Percentiles rank a stretch among this genome's conserved stretches.
Conservation (phyloP, 805 yeast species). For the Metschnikowia aberdeeniae region DNA sequence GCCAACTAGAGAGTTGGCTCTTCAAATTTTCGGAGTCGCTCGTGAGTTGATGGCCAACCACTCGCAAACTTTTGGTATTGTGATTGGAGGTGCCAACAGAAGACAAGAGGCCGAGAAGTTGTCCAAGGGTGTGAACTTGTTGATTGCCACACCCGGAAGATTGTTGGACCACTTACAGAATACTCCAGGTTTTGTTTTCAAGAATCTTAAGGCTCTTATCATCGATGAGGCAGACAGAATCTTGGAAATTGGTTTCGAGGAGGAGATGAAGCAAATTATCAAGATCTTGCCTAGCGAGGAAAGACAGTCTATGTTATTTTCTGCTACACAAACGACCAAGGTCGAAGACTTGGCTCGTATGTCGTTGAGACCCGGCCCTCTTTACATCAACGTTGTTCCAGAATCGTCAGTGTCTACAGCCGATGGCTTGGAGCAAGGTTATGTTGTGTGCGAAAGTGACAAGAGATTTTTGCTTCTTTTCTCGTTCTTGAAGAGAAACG, state of each 20-base stretch:
- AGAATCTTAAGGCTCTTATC: conserved; percentile 87
- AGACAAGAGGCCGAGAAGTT: conserved; percentile 96
- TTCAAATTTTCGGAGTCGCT: conserved; percentile 97
- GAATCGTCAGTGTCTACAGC: conserved; percentile 85
- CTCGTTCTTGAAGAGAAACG: conserved; percentile 89
- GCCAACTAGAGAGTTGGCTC: conserved; percentile 96
- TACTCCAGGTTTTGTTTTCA: conserved; percentile 89
- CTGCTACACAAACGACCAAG: conserved; percentile 99
- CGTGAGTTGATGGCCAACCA: conserved; percentile 87
- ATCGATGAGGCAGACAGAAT: conserved; percentile 99
- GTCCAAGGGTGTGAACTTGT: conserved; percentile 85
- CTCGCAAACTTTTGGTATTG: conserved; percentile 92
- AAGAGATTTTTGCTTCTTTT: conserved; percentile 85
- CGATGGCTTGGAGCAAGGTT: conserved; percentile 97
- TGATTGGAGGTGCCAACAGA: conserved; percentile 97
- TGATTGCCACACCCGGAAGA: conserved; percentile 98
- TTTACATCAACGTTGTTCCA: conserved; percentile 88
- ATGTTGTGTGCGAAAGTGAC: conserved; percentile 95
- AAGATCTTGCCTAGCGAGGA: conserved; percentile 88
- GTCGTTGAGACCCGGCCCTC: conserved; percentile 89
- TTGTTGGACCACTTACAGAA: conserved; percentile 94
- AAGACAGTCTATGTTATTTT: conserved; percentile 94
- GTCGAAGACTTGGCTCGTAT: conserved; percentile 98
- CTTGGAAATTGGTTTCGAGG: conserved; percentile 96
- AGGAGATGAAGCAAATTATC: conserved; percentile 96